Evolutionary conservation across 306 rosid genomes (phyloP).

Genomic region (Neltuma alba): DNA sequence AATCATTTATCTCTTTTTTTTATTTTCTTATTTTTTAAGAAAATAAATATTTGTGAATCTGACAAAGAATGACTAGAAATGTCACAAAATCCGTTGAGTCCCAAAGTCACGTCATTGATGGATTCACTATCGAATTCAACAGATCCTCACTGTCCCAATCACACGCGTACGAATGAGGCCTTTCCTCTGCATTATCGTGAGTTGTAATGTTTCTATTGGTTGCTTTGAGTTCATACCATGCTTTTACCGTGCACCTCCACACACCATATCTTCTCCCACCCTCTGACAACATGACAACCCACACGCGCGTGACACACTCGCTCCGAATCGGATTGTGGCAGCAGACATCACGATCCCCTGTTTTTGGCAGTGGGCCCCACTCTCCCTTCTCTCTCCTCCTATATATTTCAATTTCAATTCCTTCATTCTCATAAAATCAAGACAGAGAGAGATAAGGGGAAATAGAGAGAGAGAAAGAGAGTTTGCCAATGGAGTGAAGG

Average conservation of each 20-base stretch:
- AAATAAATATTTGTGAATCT: background rate
- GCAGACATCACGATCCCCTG: conserved; percentile 43
- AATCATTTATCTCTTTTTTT: background rate
- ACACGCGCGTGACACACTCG: conserved; percentile 32
- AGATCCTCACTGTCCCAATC: background rate
- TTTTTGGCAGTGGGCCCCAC: conserved; percentile 50
- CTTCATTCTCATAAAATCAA: background rate
- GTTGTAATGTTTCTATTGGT: background rate
- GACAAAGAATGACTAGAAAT: background rate
- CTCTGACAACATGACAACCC: background rate
- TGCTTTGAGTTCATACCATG: background rate
- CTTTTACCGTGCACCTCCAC: background rate
- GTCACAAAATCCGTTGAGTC: background rate
- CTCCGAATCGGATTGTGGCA: conserved; percentile 21
- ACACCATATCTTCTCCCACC: background rate
- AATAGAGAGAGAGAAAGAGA: background rate
- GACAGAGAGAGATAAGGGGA: background rate
- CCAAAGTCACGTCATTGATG: conserved; percentile 6
- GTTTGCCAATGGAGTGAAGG: conserved; percentile 25
- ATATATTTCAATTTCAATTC: conserved; percentile 12
- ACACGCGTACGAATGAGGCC: background rate
- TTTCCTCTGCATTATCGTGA: too few relatives aligned
- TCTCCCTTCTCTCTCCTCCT: background rate
- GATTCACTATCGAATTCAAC: conserved; percentile 5
- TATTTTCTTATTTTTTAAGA: background rate